Evolutionary conservation across 2,329 filamentous ascomycete species (phyloP).

Genomic region (Hypoxylon sp.): DNA sequence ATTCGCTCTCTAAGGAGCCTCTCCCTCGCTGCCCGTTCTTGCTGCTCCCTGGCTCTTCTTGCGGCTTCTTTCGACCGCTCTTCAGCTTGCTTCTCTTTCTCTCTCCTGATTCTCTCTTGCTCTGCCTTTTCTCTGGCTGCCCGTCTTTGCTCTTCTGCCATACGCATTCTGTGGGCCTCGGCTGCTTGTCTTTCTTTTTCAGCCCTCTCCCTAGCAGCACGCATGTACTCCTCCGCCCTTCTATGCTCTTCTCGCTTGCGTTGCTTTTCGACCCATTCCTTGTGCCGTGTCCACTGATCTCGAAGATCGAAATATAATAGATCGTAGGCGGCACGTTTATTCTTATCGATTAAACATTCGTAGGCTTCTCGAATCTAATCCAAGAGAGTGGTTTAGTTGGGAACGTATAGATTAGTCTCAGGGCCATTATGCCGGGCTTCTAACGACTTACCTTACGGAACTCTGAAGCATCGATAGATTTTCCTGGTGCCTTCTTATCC

Average conservation of each 20-base stretch:
- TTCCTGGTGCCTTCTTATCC: constrained; percentile 33
- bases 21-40: constrained; percentile 25
- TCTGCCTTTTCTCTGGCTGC: constrained; percentile 22
- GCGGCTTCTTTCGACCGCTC: constrained; percentile 26
- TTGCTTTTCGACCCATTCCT: not conserved
- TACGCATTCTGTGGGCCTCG: constrained; percentile 11
- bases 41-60: constrained; percentile 22
- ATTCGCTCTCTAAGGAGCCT: constrained; percentile 18
- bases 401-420: not conserved
- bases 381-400: not conserved
- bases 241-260: constrained; percentile 6
- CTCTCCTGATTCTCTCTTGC: constrained; percentile 17
- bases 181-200: constrained; percentile 7
- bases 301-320: constrained; percentile 12
- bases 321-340: constrained; percentile 22
- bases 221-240: constrained; percentile 17
- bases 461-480: constrained; percentile 30
- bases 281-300: constrained; percentile 21
- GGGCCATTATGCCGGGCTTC: not conserved
- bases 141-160: constrained; percentile 16
- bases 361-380: constrained; percentile 34
- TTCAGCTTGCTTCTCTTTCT: constrained; percentile 24
- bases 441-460: constrained; percentile 35
- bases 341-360: constrained; percentile 17
- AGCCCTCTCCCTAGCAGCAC: constrained; percentile 10